Percentiles rank a stretch among this genome's conserved stretches.
Evolutionary conservation across 306 rosid genomes (phyloP).

Genomic region (Cicer pinnatifidum): DNA sequence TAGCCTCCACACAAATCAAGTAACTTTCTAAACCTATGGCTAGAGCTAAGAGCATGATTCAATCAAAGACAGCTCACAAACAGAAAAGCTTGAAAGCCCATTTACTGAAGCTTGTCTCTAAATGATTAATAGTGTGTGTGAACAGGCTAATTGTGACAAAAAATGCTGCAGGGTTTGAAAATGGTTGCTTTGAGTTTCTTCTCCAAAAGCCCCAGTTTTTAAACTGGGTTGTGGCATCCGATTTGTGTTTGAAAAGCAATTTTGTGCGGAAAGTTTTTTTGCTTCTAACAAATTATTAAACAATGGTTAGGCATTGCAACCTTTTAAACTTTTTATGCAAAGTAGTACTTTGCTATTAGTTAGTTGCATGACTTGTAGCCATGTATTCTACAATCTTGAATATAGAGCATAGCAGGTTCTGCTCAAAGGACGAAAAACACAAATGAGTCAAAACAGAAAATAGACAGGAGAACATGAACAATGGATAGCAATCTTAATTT

Average conservation of each 20-base stretch:
- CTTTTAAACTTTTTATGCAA: neutral
- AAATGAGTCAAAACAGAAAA: neutral
- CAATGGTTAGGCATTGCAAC: neutral
- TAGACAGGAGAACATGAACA: neutral
- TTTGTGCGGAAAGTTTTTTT: neutral
- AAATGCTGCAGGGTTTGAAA: neutral
- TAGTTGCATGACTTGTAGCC: slow-evolving; percentile 12
- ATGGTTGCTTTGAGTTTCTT: slow-evolving; percentile 7
- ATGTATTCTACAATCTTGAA: slow-evolving; percentile 3
- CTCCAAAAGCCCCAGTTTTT: neutral
- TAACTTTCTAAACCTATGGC: neutral
- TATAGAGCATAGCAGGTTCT: neutral
- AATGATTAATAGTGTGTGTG: neutral
- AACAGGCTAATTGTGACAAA: neutral
- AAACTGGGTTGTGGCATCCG: neutral
- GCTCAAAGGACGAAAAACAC: neutral
- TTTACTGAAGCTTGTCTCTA: neutral
- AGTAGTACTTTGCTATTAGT: neutral
- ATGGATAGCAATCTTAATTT: neutral
- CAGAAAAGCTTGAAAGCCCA: neutral
- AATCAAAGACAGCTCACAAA: neutral
- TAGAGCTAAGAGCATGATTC: neutral
- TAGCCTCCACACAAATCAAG: neutral
- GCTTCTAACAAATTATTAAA: neutral
- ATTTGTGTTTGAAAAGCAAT: neutral